Conservation (phyloP, 805 yeast genomes). For the Groenewaldozyma salmanticensis region DNA sequence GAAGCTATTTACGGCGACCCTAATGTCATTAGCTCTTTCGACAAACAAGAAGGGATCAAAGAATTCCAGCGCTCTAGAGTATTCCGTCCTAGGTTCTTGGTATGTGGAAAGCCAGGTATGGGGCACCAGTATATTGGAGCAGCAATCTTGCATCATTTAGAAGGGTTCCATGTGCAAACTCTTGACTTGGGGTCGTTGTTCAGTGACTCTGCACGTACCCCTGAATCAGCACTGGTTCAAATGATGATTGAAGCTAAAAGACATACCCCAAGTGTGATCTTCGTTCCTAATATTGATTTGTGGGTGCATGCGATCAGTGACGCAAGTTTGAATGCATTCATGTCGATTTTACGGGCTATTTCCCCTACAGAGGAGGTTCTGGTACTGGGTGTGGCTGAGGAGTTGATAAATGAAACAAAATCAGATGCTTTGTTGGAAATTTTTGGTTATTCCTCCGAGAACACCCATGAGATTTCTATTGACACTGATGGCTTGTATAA, state of each 20-base stretch:
- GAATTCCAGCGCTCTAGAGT: slow-evolving; percentile 47
- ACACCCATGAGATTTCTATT: slow-evolving; percentile 34
- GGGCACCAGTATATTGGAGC: slow-evolving; percentile 83
- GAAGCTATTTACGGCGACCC: slow-evolving; percentile 52
- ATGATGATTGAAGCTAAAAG: slow-evolving; percentile 78
- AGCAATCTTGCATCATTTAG: slow-evolving; percentile 72
- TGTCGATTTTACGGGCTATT: slow-evolving; percentile 57
- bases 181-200: slow-evolving; percentile 70
- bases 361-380: slow-evolving; percentile 65
- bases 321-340: slow-evolving; percentile 61
- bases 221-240: slow-evolving; percentile 78
- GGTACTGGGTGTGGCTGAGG: slow-evolving; percentile 62
- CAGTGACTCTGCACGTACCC: slow-evolving; percentile 69
- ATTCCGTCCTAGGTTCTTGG: slow-evolving; percentile 70
- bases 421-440: slow-evolving; percentile 37
- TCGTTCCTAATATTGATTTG: slow-evolving; percentile 71
- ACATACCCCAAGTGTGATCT: slow-evolving; percentile 79
- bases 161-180: slow-evolving; percentile 82
- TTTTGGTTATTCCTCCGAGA: slow-evolving; percentile 48
- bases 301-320: slow-evolving; percentile 64
- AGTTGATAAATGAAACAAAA: slow-evolving; percentile 31
- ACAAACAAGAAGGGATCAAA: slow-evolving; percentile 51
- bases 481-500: slow-evolving; percentile 36
- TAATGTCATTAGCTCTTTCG: slow-evolving; percentile 49
- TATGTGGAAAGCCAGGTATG: slow-evolving; percentile 65